These are phyloP conservation scores for Aquilaria sinensis DNA, from an alignment of 345 rosid genomes.

Conservation along the genomic window DNA sequence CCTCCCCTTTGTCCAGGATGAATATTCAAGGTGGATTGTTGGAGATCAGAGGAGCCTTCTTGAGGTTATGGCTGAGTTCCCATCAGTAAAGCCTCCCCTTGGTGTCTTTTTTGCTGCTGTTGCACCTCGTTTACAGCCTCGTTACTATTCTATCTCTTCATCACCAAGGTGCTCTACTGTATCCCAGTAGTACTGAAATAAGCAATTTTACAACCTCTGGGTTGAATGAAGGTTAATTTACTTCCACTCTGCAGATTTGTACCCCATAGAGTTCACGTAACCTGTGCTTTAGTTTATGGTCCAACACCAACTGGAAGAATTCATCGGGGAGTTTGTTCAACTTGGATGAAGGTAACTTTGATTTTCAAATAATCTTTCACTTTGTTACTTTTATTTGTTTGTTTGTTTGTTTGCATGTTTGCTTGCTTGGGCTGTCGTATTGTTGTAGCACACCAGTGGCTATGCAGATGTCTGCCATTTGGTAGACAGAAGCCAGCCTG, in stretches of 20 bases:
- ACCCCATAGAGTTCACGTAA: conserved; percentile 78
- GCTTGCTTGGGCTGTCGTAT: too few species aligned
- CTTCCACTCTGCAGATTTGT: conserved; percentile 5
- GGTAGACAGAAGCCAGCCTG: too few species aligned
- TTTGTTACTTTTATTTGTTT: too few species aligned
- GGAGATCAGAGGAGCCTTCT: conserved; percentile 92
- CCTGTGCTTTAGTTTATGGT: conserved; percentile 93
- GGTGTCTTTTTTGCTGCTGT: conserved; percentile 97
- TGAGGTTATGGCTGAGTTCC: conserved; percentile 93
- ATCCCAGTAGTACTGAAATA: too few species aligned
- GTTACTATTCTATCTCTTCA: conserved; percentile 96
- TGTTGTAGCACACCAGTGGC: too few species aligned
- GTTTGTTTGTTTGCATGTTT: too few species aligned
- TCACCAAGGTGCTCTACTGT: conserved; percentile 58
- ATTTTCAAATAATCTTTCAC: too few species aligned
- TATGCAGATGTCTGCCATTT: too few species aligned
- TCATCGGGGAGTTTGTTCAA: conserved; percentile 93
- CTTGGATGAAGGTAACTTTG: conserved; percentile 69
- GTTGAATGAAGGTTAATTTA: too few species aligned
- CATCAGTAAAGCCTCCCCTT: conserved; percentile 90
- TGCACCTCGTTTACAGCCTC: conserved; percentile 90
- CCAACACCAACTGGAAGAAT: conserved; percentile 76
- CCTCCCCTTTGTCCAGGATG: conserved; percentile 41
- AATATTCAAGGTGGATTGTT: conserved; percentile 72
- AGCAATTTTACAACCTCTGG: too few species aligned